phyloP scores from a whole-genome alignment of 768 basidiomycete species.

The Epithele typhae region DNA sequence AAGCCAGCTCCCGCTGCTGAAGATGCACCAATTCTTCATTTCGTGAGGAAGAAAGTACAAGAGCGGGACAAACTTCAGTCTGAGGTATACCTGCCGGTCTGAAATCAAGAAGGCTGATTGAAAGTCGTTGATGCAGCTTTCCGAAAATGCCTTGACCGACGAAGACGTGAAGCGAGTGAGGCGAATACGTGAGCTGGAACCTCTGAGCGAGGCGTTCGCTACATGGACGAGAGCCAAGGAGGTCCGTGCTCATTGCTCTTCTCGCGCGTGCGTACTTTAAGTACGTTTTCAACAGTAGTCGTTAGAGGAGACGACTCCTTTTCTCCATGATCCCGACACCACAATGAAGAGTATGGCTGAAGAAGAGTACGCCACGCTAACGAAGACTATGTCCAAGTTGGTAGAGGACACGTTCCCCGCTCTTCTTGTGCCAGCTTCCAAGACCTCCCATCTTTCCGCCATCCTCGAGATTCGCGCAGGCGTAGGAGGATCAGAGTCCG shows the following conservation, averaged over 20 bases:
- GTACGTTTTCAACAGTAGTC: conserved; percentile 43
- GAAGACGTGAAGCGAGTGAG: conserved; percentile 58
- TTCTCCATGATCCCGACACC: conserved; percentile 72
- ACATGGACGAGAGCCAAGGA: conserved; percentile 51
- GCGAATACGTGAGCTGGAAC: conserved; percentile 64
- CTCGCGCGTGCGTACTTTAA: background rate
- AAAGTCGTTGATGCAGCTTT: conserved; percentile 34
- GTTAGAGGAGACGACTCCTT: conserved; percentile 53
- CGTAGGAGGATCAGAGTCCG: conserved; percentile 87
- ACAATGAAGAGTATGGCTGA: conserved; percentile 69
- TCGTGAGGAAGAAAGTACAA: conserved; percentile 19
- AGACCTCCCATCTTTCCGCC: conserved; percentile 64
- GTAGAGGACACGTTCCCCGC: conserved; percentile 51
- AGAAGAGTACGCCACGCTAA: conserved; percentile 57
- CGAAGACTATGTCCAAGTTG: conserved; percentile 24
- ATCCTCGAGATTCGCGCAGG: conserved; percentile 90
- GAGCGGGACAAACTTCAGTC: conserved; percentile 19
- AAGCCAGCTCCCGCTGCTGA: too few relatives aligned
- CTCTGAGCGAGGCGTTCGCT: conserved; percentile 65
- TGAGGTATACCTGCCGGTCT: conserved; percentile 9
- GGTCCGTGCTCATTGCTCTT: conserved; percentile 36
- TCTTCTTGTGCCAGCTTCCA: conserved; percentile 69
- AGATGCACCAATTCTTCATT: conserved; percentile 21
- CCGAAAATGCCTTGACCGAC: conserved; percentile 44
- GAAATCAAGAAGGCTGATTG: background rate